Evolutionary conservation across 108 stramenopile genomes (phyloP), one percentile per base, ranked within the genome.

Genomic region (Cafeteria roenbergensis): DNA sequence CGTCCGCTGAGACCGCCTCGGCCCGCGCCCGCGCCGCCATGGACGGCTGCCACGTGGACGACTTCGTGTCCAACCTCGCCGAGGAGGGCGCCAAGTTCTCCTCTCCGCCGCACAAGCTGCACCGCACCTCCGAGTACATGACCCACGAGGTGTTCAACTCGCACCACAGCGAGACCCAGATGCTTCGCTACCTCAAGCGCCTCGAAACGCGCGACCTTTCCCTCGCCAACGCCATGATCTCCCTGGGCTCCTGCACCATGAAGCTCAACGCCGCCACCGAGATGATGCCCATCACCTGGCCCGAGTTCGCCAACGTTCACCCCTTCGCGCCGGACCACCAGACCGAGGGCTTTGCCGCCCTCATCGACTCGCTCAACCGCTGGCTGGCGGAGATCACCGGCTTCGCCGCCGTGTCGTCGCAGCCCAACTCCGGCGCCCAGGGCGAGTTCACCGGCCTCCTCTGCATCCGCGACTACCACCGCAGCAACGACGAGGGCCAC

Each of bases 251-350:
- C 0, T 98, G 97, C 74, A 98, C 97, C 60, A 98, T 98, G 97
- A 98, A 98, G 81, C 76, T 98, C 55, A 98, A 98, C 69, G 93
- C 94, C 33, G 90, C 93, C 1, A 80, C 86, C 52, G 97, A 98
- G 82, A 94, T 98, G 92, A 84, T 91, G 37, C 94, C 97, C n/a
- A 79, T 98, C n/a, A 93, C 94, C 6, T 95, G 94, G 97, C 87
- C 90, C 38, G 90, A 88, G 65, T 86, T 94, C 73, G 82, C 83
- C 64, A 76, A 93, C 80, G 89, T 98, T 59, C 97, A 98, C 74
- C 97, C 97, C 33, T 98, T 98, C 76, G 94, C 91, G 28, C 97
- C 97, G 25, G 73, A 74, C 37, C 83, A 93, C 78, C 92, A 95
- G 83, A 89, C 87, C 24, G 62, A 66, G 42, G 93, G 93, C 27